phyloP scores from a whole-genome alignment of 2,329 filamentous ascomycete genomes.

The Trichothecium roseum region DNA sequence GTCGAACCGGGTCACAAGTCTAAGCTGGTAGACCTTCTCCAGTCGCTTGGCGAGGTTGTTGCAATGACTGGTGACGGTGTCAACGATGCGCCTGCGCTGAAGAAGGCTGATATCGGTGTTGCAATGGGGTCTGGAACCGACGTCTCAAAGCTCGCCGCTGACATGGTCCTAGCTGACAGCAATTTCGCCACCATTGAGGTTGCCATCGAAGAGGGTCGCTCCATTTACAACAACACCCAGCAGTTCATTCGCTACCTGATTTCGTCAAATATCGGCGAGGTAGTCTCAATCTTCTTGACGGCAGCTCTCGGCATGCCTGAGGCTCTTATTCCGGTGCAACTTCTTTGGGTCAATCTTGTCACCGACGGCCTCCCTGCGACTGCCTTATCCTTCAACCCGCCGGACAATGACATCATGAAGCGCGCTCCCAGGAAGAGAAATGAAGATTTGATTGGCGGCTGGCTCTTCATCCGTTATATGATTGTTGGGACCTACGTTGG shows the following conservation, averaged over 20 bases:
- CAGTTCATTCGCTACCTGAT: constrained; percentile 99
- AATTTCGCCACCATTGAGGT: constrained; percentile 98
- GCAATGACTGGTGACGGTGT: constrained; percentile 99
- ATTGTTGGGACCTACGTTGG: constrained; percentile 94
- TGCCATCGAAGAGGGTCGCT: constrained; percentile 91
- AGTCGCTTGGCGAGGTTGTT: constrained; percentile 86
- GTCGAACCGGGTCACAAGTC: constrained; percentile 95
- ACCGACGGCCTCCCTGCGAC: constrained; percentile 96
- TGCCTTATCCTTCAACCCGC: constrained; percentile 92
- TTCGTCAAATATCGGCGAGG: constrained; percentile 97
- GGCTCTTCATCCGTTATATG: constrained; percentile 97
- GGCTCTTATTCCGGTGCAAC: constrained; percentile 90
- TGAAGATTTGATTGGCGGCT: constrained; percentile 83
- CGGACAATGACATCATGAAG: constrained; percentile 98
- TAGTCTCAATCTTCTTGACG: constrained; percentile 97
- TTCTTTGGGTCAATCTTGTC: constrained; percentile 97
- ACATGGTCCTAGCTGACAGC: constrained; percentile 97
- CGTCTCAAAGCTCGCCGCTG: constrained; percentile 89
- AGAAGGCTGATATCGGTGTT: constrained; percentile 98
- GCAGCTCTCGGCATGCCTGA: constrained; percentile 96
- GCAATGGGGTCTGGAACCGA: constrained; percentile 98
- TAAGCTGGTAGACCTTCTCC: constrained; percentile 92
- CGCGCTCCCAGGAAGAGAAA: constrained; percentile 84
- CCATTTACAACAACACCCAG: constrained; percentile 99
- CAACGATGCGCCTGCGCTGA: constrained; percentile 93